Evolutionary conservation across 768 basidiomycete genomes (phyloP), one percentile per base, ranked within the genome.

Genomic region (Rhizopogon sp.): DNA sequence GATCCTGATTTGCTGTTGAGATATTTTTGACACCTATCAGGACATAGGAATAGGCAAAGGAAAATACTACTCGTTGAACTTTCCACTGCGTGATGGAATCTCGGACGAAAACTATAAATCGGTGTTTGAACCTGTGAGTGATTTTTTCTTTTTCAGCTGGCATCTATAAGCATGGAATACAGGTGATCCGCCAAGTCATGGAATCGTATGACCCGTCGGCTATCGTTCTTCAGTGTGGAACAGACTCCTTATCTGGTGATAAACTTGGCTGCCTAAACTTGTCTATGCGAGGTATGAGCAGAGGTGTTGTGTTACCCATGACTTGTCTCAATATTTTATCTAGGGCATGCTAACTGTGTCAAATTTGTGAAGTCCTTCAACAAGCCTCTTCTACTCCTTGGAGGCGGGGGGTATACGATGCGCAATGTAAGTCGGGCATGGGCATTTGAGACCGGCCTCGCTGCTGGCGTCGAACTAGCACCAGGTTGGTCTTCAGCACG

Each of bases 331-430:
- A 50, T 9, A 28, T 52, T 35, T n/a, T 20, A 46, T 39, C 7
- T 56, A 88, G 95, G 97, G 6, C 97, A 99, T 66, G 97, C 97
- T 2, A 93, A 95, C 65, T 99, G 97, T 61, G 96, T 98, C 40
- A 88, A 87, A 64, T 98, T 96, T 68, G 91, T 99, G 52, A 97
- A 98, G 69, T 93, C 91, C 0, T 97, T 98, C 73, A 88, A 91
- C 66, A 88, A 92, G 47, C 97, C 97, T 2, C 70, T 98, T n/a
- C 75, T 99, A 10, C 77, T 99, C 17, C 83, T 99, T 25, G 97
- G 97, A 13, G 97, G 97, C 28, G 97, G 97, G 9, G 97, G 97
- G 0, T 99, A 99, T 71, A 99, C 97, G 3, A 96, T 99, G 84
- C 88, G 95, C 43, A 96, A 96, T 59, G 96, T 98, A 56, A 94